A percentile compares a stretch with the other conserved stretches of the same genome.
phyloP scores from a whole-genome alignment of 805 yeast species.

The Candida morakotiae region DNA sequence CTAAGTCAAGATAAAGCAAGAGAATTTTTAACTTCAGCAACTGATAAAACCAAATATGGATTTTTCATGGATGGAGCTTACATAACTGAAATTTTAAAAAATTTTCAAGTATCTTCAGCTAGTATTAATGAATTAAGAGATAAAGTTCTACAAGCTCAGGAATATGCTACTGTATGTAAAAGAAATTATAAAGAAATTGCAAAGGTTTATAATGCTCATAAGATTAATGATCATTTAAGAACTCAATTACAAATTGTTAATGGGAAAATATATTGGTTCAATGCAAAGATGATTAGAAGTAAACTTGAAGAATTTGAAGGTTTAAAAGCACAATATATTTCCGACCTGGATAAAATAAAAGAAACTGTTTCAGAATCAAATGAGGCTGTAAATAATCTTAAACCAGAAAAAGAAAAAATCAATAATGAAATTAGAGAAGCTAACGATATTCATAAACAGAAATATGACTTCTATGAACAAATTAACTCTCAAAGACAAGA shows the following conservation, averaged over 20 bases:
- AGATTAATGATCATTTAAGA: constrained; percentile 30
- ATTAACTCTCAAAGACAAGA: background rate
- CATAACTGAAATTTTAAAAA: constrained; percentile 59
- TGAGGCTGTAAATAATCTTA: background rate
- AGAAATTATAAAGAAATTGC: constrained; percentile 25
- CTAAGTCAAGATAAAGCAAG: constrained; percentile 93
- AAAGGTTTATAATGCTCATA: constrained; percentile 28
- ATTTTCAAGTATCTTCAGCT: constrained; percentile 34
- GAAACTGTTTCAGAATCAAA: constrained; percentile 6
- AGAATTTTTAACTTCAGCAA: constrained; percentile 75
- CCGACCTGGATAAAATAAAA: constrained; percentile 11
- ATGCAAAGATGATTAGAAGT: constrained; percentile 27
- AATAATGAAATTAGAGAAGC: constrained; percentile 9
- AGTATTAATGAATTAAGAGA: constrained; percentile 26
- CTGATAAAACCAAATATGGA: constrained; percentile 66
- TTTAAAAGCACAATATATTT: constrained; percentile 5
- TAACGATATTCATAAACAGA: constrained; percentile 7
- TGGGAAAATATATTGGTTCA: constrained; percentile 42
- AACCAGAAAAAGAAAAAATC: background rate
- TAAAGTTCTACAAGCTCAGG: constrained; percentile 22
- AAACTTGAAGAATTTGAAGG: constrained; percentile 15
- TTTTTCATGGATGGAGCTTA: constrained; percentile 80
- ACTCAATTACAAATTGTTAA: constrained; percentile 28
- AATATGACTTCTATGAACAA: constrained; percentile 11
- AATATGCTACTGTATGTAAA: constrained; percentile 21